Conservation (phyloP, 768 basidiomycete genomes). For the Lentinula lateritia region DNA sequence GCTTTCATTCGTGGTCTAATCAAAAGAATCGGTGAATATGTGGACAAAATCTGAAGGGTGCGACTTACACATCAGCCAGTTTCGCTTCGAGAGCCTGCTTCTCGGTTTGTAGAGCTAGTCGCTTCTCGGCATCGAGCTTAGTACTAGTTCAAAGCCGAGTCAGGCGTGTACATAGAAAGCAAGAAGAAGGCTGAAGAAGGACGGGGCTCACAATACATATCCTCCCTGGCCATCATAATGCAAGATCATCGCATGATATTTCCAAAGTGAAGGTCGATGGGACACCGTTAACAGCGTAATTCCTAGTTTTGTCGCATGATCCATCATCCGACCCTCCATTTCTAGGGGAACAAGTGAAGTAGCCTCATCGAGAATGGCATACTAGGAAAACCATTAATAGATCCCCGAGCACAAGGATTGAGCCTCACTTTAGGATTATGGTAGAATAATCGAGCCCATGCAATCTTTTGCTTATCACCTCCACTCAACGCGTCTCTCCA, state of each 20-base stretch:
- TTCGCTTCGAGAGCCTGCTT: conserved; percentile 85
- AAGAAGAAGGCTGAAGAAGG: not conserved
- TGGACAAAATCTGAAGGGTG: not conserved
- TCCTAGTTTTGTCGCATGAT: conserved; percentile 76
- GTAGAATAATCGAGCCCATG: conserved; percentile 96
- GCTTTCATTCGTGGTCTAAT: conserved; percentile 76
- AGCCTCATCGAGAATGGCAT: conserved; percentile 95
- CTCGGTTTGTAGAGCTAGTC: conserved; percentile 90
- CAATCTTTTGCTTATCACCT: conserved; percentile 95
- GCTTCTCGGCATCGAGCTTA: conserved; percentile 82
- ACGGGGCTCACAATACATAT: conserved; percentile 78
- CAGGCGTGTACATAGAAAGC: not conserved
- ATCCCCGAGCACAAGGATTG: not conserved
- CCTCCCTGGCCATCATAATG: conserved; percentile 94
- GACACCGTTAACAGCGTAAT: conserved; percentile 95
- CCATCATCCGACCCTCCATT: conserved; percentile 94
- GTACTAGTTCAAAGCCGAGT: conserved; percentile 51
- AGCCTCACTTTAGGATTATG: conserved; percentile 78
- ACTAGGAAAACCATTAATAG: conserved; percentile 40
- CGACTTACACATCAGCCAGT: conserved; percentile 76
- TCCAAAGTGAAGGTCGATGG: conserved; percentile 92
- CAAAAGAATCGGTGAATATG: not conserved
- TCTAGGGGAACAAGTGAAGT: conserved; percentile 91
- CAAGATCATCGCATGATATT: conserved; percentile 82
- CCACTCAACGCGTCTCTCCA: conserved; percentile 94